Base-by-base conservation (phyloP, 306 rosid genomes). In the Quercus bicolor region DNA sequence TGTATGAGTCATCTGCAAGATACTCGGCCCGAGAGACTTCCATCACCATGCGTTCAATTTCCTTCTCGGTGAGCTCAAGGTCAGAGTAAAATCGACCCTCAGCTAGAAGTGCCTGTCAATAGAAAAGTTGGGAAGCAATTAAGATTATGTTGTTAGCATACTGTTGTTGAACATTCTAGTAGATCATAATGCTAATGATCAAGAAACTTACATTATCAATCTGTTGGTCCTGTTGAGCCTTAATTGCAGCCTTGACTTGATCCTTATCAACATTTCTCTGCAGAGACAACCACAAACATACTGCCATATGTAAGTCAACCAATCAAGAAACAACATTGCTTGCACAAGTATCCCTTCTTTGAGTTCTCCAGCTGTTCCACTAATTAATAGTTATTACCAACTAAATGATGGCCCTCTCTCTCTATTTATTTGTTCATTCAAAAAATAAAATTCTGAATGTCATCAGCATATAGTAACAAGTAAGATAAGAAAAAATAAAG, bases 11-110 rank as follows among this genome's bases (percentile, higher is more conserved):
- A 70, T 77, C 87, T 11, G 91, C 92, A 52, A 88, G 83, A 85
- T 93, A 91, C 86, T 96, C 98, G 0, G 94, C 97, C 43, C 97
- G 90, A 29, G 99, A 95, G 75, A 83, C 91, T 88, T 90, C 98
- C 82, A 95, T 93, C 75, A 93, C 99, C 84, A 89, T 86, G 29
- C 88, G 95, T 65, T 93, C 99, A 18, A 95, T 95, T 87, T 95
- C 98, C 88, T 91, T 95, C 84, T 95, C 97, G 23, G 99, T 95
- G 72, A 95, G 93, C 87, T 95, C 99, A 53, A 95, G 91, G 84
- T 95, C 99, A n/a, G 99, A 95, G 88, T 89, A 90, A 82, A 93
- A 93, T 60, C 90, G 87, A 13, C 98, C 99, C 92, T 95, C 96
- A 10, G 98, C 97, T 69, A 95, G 84, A 77, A 95, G 99, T 75